Conservation (phyloP, 2,329 filamentous ascomycete genomes). For the Epichloe sp. region DNA sequence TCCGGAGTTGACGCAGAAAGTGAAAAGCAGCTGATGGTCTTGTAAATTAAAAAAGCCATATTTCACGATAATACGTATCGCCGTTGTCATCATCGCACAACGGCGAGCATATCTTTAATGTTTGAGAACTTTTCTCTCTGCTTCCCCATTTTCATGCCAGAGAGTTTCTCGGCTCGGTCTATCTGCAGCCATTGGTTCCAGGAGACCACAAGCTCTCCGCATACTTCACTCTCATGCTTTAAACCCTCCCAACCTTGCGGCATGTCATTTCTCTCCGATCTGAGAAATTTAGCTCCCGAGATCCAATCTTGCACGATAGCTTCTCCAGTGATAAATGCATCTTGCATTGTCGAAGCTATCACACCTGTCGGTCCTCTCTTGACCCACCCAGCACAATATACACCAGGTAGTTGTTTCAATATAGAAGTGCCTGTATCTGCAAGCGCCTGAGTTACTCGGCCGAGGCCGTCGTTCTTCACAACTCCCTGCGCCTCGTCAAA, state of each 20-base stretch:
- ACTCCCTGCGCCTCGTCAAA: conserved; percentile 66
- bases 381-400: conserved; percentile 95
- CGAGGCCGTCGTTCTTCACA: conserved; percentile 69
- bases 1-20: conserved; percentile 89
- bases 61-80: neutral
- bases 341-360: conserved; percentile 90
- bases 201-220: conserved; percentile 49
- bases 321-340: conserved; percentile 83
- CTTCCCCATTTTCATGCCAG: conserved; percentile 57
- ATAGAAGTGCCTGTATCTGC: conserved; percentile 19
- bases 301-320: conserved; percentile 69
- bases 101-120: conserved; percentile 43
- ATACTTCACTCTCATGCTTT: conserved; percentile 39
- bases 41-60: neutral
- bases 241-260: conserved; percentile 64
- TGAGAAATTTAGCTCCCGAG: conserved; percentile 27
- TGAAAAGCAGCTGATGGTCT: conserved; percentile 43
- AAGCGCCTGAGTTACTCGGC: conserved; percentile 43
- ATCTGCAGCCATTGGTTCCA: conserved; percentile 83
- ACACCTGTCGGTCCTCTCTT: conserved; percentile 91
- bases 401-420: conserved; percentile 43
- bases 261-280: conserved; percentile 2
- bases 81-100: conserved; percentile 24
- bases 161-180: conserved; percentile 59
- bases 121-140: conserved; percentile 58